Evolutionary conservation across 2,329 filamentous ascomycete genomes (phyloP), one percentile per base, ranked within the genome.

Genomic region (Dactylellina cionopaga): DNA sequence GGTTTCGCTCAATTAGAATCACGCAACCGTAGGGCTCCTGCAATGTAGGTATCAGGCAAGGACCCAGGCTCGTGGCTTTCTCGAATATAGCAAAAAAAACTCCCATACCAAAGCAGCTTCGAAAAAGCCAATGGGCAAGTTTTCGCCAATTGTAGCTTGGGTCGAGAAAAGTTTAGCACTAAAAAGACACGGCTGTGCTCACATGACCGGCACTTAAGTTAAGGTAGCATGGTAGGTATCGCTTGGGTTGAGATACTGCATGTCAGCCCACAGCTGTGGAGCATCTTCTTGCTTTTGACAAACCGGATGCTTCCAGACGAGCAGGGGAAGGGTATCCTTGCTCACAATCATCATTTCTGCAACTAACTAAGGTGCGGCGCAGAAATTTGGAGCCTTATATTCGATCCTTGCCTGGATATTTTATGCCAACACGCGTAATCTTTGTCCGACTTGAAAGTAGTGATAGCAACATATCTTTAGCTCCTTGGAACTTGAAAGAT

Each of bases 241-340:
- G 43, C 43, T 49, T 47, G 19, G 29, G 25, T 25, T 22, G 37
- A 47, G 47, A 31, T 17, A 37, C 47, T 70, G 56, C 56, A 70
- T 70, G 58, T 70, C 58, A 70, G 56, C 55, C 55, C 24, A 39
- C 65, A 64, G 46, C 29, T 55, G 55, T 56, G 54, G 37, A 52
- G 59, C 13, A 31, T 49, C 31, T n/a, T 49, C n/a, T 43, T 41
- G 19, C 19, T 47, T 68, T 17, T 47, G 35, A 65, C 59, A 52
- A 71, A 58, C 47, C 59, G 52, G 59, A 49, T 65, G 59, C 37
- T 47, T 65, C 39, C 58, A 55, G 29, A 13, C 17, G 31, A 35
- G 49, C 41, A 43, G 52, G 24, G 37, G 24, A 29, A 31, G 35
- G 22, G 31, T 17, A 69, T 55, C 56, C 65, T 58, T 44, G 43